Base-by-base conservation (phyloP, 106 monocot species). In the Chionographis japonica region DNA sequence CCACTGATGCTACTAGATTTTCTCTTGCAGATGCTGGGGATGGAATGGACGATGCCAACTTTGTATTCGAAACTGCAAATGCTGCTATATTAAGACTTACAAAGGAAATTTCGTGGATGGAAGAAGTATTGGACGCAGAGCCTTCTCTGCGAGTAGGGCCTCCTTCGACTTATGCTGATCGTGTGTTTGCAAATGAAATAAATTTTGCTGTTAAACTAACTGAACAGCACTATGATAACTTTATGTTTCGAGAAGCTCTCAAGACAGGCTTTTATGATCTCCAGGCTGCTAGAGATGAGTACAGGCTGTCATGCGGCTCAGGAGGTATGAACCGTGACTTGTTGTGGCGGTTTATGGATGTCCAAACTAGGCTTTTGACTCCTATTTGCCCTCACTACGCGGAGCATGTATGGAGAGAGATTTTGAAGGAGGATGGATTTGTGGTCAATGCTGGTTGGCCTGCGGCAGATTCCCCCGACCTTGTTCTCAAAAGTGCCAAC, bases 1-100 rank as follows among this genome's bases (percentile, higher is more conserved):
- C 89, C 27, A 54, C 90, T 39, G 94, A 94, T 76, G 94, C 94
- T 16, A 94, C 94, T 60, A 79, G 94, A 37, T 90, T 94, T 61
- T 67, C 94, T 43, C 84, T 94, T 59, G 90, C 94, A 38, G 94
- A 94, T 75, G 86, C 94, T 59, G 94, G 94, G 10, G 94, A 94
- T 72, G 87, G 86, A 20, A 84, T 94, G 90, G 94, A 94, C 66
- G 94, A 94, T 71, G 90, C 90, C 58, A 94, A 90, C 59, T 94
- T 94, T 65, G 94, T 94, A 13, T 87, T 82, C 58, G 94, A 90
- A 62, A 94, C 94, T 43, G 87, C 94, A 64, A 94, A 94, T 83
- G 83, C 94, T 65, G 94, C 94, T 37, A 86, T 94, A 54, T 78
- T 94, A 52, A 79, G 84, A 65, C 73, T 94, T 17, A 94, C 94